These are phyloP conservation scores for Oryza meridionalis DNA, from an alignment of 176 grass and related monocot genomes.

Conservation along the genomic window DNA sequence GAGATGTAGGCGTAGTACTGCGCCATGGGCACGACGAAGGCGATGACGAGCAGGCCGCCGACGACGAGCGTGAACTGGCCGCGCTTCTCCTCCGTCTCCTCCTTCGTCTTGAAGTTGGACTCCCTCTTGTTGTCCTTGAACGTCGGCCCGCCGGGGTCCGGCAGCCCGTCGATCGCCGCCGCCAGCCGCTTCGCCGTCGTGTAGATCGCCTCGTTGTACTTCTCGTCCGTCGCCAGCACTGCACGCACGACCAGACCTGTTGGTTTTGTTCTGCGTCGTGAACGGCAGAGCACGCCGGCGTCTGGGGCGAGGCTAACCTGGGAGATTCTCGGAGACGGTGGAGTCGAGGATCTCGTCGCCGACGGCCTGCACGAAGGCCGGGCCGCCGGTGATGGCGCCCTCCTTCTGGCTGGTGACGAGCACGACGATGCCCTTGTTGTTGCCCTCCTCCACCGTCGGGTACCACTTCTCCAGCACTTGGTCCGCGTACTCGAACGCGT, in stretches of 20 bases:
- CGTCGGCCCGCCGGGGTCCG: conserved; percentile 81
- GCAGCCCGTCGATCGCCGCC: conserved; percentile 82
- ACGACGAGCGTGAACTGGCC: conserved; percentile 96
- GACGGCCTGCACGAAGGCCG: conserved; percentile 78
- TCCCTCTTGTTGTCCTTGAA: conserved; percentile 95
- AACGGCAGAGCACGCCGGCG: not conserved
- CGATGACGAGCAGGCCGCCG: conserved; percentile 90
- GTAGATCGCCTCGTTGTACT: conserved; percentile 89
- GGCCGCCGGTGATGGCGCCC: conserved; percentile 93
- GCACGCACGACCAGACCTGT: not conserved
- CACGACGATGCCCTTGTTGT: conserved; percentile 92
- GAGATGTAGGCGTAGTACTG: conserved; percentile 98
- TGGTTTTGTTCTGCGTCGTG: not conserved
- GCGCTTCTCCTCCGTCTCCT: conserved; percentile 96
- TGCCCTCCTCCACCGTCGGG: conserved; percentile 86
- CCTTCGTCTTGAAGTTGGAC: conserved; percentile 88
- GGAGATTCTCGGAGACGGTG: conserved; percentile 92
- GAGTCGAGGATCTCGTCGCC: conserved; percentile 80
- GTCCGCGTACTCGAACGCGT: conserved; percentile 99
- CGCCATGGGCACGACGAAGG: conserved; percentile 98
- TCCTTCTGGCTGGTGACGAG: conserved; percentile 99
- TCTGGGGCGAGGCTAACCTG: conserved; percentile 35
- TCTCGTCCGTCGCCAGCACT: conserved; percentile 96
- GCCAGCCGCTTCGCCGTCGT: conserved; percentile 71
- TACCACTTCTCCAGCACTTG: conserved; percentile 99